Evolutionary conservation across 2,329 filamentous ascomycete species (phyloP).

Genomic region (Zymoseptoria ardabiliae): DNA sequence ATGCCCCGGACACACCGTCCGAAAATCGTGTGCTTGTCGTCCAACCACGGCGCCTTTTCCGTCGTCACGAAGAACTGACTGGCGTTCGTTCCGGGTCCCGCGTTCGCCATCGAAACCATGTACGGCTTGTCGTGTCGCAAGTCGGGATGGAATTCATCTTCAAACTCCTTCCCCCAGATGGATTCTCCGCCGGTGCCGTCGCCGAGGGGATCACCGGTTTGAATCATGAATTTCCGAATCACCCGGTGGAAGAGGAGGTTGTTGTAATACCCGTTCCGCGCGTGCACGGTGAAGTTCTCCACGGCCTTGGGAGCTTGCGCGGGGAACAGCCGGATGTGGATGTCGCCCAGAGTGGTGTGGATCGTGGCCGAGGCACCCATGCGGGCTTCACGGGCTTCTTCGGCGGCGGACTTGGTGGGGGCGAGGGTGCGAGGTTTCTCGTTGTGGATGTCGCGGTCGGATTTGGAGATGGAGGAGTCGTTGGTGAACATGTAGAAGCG

Average conservation of each 20-base stretch:
- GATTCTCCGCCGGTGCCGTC: slow-evolving; percentile 86
- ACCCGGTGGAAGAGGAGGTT: slow-evolving; percentile 95
- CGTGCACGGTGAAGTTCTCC: slow-evolving; percentile 93
- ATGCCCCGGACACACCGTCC: slow-evolving; percentile 82
- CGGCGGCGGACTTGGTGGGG: slow-evolving; percentile 42
- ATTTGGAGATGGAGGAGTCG: slow-evolving; percentile 73
- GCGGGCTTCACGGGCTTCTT: slow-evolving; percentile 55
- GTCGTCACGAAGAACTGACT: slow-evolving; percentile 99
- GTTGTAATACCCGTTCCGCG: slow-evolving; percentile 89
- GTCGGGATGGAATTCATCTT: slow-evolving; percentile 78
- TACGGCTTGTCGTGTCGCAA: slow-evolving; percentile 94
- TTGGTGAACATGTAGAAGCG: slow-evolving; percentile 99
- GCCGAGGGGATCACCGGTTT: slow-evolving; percentile 75
- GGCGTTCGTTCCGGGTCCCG: slow-evolving; percentile 88
- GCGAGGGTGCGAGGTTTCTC: slow-evolving; percentile 71
- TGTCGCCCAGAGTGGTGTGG: slow-evolving; percentile 91
- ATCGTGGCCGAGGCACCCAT: slow-evolving; percentile 73
- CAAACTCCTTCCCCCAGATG: slow-evolving; percentile 88
- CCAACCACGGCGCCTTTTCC: slow-evolving; percentile 93
- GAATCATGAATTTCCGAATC: slow-evolving; percentile 98
- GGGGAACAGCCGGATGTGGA: slow-evolving; percentile 86
- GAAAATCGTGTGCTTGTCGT: slow-evolving; percentile 94
- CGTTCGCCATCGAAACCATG: slow-evolving; percentile 96
- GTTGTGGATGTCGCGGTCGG: slow-evolving; percentile 84
- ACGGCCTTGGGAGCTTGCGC: slow-evolving; percentile 89